Conservation (phyloP, 129 eudicot species). For the Deinandra increscens region DNA sequence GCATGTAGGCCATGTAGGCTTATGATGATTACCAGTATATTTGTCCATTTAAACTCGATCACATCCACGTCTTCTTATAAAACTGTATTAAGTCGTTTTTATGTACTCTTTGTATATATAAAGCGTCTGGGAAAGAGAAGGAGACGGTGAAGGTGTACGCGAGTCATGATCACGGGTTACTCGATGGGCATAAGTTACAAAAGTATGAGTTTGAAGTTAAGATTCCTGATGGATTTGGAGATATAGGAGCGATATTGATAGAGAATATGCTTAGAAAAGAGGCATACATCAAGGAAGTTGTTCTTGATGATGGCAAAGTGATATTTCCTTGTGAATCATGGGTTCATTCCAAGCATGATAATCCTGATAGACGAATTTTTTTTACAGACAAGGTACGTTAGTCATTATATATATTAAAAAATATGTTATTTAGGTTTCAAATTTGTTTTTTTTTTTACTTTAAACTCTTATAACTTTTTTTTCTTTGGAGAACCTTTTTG, state of each 20-base stretch:
- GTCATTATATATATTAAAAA: neutral
- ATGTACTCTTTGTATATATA: no score
- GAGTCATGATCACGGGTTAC: neutral
- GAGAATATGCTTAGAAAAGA: conserved; percentile 56
- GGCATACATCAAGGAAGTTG: conserved; percentile 37
- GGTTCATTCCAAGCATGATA: conserved; percentile 50
- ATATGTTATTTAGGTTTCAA: neutral
- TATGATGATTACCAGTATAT: no score
- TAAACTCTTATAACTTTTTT: no score
- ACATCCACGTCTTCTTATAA: no score
- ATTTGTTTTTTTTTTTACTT: no score
- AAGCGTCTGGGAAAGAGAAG: conserved; percentile 43
- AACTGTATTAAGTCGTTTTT: no score
- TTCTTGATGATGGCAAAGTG: conserved; percentile 33
- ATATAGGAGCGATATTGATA: conserved; percentile 53
- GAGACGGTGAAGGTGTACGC: conserved; percentile 41
- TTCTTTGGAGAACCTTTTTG: no score
- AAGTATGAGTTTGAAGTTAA: conserved; percentile 32
- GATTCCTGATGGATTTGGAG: conserved; percentile 50
- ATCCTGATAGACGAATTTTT: conserved; percentile 46
- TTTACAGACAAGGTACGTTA: conserved; percentile 61
- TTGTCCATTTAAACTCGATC: no score
- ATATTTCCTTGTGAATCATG: conserved; percentile 55
- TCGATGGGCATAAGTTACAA: conserved; percentile 4
- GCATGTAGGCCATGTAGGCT: no score